Evolutionary conservation across 352 stramenopile species (phyloP), one percentile per base, ranked within the genome.

Genomic region (Phytophthora europaea): DNA sequence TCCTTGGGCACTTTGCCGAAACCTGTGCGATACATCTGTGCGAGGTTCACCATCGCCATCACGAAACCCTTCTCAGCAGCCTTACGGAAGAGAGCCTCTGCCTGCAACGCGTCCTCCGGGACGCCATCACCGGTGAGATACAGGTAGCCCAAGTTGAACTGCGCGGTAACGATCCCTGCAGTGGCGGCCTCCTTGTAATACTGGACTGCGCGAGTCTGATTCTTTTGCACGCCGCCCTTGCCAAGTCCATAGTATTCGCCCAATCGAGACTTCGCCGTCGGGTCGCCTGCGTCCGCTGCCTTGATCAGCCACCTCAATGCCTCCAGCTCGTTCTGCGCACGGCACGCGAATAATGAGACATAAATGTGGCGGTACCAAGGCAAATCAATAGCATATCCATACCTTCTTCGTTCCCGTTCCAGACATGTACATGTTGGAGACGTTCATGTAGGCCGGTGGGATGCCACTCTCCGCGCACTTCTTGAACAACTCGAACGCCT

Each of bases 1-100:
- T 95, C 80, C 65, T 89, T 81, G 0, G 85, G 84, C 18, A 96
- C 86, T 28, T 82, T 75, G 13, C 77, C 88, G 53, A 94, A 90
- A 0, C 90, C 90, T 10, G 74, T 83, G 15, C 85, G 81, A 60
- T 95, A 94, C 88, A 96, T 94, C 36, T 95, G 85, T 33, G 90
- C 90, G 33, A 96, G 78, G 33, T 96, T 96, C 13, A 96, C 84
- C 85, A 96, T 96, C 12, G 90, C 90, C 85, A 95, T 94, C 65
- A 94, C 85, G 60, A 95, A 94, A 6, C 88, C 88, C 59, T 94
- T 86, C 12, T 93, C 88, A 0, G 90, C 88, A 5, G 90, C 87
- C 36, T 80, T 79, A 15, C 88, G 84, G 63, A 96, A 96, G 3
- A 94, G 76, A 34, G 84, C 73, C 53, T 94, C 89, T 6, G 90